Conservation (phyloP, 495 filamentous ascomycete genomes). For the Glarea lozoyensis region DNA sequence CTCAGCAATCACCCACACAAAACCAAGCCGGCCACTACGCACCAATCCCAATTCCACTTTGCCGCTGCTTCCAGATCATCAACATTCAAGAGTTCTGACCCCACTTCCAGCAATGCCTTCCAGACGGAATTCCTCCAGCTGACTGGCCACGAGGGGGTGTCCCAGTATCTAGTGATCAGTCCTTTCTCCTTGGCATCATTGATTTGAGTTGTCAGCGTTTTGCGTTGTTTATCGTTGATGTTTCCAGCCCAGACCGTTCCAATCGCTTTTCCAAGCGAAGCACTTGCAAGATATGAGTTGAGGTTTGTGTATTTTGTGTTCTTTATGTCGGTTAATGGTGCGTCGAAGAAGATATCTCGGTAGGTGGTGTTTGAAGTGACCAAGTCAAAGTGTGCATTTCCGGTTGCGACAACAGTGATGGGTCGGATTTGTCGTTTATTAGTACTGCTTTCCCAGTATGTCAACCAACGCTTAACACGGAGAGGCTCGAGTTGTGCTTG, state of each 20-base stretch:
- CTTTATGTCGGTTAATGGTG: not conserved
- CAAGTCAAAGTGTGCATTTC: not conserved
- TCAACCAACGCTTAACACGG: not conserved
- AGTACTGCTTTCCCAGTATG: not conserved
- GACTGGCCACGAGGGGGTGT: not conserved
- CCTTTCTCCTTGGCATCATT: not conserved
- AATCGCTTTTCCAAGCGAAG: not conserved
- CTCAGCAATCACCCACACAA: not conserved
- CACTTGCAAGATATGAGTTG: not conserved
- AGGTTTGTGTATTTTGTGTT: not conserved
- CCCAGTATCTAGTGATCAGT: not conserved
- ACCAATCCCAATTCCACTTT: not conserved
- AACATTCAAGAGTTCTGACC: not conserved
- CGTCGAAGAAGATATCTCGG: not conserved
- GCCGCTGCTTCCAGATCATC: not conserved
- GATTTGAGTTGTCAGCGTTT: not conserved
- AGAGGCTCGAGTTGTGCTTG: not conserved
- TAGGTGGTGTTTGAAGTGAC: not conserved
- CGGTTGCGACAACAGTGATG: not conserved
- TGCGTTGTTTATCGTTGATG: not conserved
- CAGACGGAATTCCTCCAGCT: not conserved
- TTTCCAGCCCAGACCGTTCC: not conserved
- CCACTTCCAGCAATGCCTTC: not conserved
- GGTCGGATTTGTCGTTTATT: not conserved
- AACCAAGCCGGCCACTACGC: not conserved